Conservation (phyloP, 371 early-diverging fungal species). For the Chytridium lagenaria region DNA sequence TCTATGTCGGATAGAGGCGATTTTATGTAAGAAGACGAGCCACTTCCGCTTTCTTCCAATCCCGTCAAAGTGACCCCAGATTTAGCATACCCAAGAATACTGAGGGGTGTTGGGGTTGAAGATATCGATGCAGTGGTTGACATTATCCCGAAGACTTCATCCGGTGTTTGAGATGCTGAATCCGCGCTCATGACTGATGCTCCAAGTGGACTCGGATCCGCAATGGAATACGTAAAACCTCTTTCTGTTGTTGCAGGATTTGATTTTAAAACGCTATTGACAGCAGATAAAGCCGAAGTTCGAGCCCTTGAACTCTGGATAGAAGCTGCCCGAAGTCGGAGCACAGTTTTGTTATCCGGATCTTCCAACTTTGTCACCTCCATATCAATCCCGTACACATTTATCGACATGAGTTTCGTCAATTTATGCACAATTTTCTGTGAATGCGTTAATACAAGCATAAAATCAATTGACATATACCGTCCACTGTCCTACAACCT, state of each 20-base stretch:
- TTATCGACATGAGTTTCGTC: conserved; percentile 57
- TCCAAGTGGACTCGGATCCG: too few species aligned
- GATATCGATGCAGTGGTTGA: too few species aligned
- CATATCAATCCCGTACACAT: conserved; percentile 62
- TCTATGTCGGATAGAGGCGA: too few species aligned
- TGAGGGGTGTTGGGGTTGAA: too few species aligned
- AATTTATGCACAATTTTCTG: conserved; percentile 66
- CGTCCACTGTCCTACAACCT: conserved; percentile 45
- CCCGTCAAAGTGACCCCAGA: too few species aligned
- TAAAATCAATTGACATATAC: conserved; percentile 25
- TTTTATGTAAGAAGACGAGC: too few species aligned
- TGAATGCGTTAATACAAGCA: background rate
- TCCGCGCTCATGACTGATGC: too few species aligned
- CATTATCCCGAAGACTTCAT: too few species aligned
- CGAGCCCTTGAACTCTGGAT: conserved; percentile 28
- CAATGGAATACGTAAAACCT: too few species aligned
- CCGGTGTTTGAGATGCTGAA: too few species aligned
- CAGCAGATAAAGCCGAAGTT: background rate
- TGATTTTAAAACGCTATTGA: background rate
- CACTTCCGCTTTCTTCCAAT: too few species aligned
- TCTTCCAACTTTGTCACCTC: conserved; percentile 40
- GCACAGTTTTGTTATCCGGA: conserved; percentile 23
- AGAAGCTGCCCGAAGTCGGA: conserved; percentile 41
- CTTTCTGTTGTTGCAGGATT: background rate
- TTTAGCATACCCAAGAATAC: too few species aligned